Conservation (phyloP, 495 filamentous ascomycete species). For the Hypoxylon fuscum region DNA sequence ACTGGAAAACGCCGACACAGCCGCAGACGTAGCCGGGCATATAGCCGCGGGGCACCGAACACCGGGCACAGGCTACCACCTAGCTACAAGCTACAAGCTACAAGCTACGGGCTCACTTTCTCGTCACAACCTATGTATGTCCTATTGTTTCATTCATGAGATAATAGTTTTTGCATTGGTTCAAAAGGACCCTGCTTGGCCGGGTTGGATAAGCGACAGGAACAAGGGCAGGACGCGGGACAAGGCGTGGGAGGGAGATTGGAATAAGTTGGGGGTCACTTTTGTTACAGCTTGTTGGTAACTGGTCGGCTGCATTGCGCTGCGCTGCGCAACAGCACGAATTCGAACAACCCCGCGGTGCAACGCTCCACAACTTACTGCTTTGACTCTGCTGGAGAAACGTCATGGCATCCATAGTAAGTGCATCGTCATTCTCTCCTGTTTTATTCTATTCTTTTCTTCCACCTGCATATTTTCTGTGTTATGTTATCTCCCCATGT, state of each 20-base stretch:
- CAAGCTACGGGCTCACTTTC: background rate
- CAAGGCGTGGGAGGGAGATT: constrained; percentile 39
- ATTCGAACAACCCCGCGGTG: constrained; percentile 34
- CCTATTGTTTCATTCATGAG: constrained; percentile 31
- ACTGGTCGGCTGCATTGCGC: background rate
- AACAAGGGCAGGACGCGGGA: constrained; percentile 33
- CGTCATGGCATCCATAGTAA: constrained; percentile 60
- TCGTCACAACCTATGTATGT: too few relatives aligned
- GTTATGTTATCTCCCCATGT: background rate
- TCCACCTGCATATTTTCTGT: constrained; percentile 6
- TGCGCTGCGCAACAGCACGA: background rate
- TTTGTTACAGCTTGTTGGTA: constrained; percentile 5
- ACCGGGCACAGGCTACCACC: background rate
- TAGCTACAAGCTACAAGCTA: too few relatives aligned
- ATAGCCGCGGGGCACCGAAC: constrained; percentile 9
- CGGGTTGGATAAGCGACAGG: constrained; percentile 30
- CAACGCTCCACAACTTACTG: constrained; percentile 34
- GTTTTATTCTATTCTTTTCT: constrained; percentile 5
- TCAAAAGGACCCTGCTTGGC: constrained; percentile 32
- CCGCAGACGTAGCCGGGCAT: constrained; percentile 5
- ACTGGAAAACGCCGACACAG: constrained; percentile 35
- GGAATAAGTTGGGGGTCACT: constrained; percentile 36
- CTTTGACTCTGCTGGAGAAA: constrained; percentile 10
- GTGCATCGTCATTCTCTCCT: constrained; percentile 33
- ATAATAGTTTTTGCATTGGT: constrained; percentile 34